Evolutionary conservation across 192 early-diverging fungal genomes (phyloP).

Genomic region (Coemansia sp.): DNA sequence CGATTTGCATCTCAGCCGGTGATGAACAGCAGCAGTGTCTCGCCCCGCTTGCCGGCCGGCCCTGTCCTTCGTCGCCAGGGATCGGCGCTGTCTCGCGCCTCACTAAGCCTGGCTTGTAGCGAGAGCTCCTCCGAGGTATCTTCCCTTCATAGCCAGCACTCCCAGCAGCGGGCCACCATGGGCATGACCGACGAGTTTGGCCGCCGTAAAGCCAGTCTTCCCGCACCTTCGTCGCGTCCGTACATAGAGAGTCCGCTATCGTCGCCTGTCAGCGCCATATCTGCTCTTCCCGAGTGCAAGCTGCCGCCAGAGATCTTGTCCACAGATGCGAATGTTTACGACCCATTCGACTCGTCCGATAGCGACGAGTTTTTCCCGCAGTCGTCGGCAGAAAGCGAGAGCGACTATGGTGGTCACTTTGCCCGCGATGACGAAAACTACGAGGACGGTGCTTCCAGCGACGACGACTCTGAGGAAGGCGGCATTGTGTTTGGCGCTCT

Average conservation of each 20-base stretch:
- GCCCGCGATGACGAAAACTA: constrained; percentile 2
- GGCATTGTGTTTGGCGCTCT: constrained; percentile 37
- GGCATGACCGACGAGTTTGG: constrained; percentile 52
- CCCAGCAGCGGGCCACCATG: constrained; percentile 26
- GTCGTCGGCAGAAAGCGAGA: constrained; percentile 39
- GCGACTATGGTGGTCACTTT: constrained; percentile 33
- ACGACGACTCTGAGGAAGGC: constrained; percentile 24
- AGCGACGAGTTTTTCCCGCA: constrained; percentile 52
- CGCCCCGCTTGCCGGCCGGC: neutral
- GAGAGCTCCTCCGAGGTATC: constrained; percentile 2
- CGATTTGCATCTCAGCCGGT: constrained; percentile 44
- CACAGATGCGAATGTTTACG: constrained; percentile 41
- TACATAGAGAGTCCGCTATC: constrained; percentile 1
- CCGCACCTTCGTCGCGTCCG: neutral
- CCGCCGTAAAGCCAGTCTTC: constrained; percentile 4
- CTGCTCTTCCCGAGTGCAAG: constrained; percentile 13
- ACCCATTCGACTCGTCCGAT: constrained; percentile 50
- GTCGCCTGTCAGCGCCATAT: neutral
- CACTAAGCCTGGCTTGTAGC: constrained; percentile 5
- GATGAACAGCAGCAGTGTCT: constrained; percentile 20
- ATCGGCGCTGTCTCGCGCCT: constrained; percentile 26
- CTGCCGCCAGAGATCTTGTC: constrained; percentile 42
- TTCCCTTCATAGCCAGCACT: constrained; percentile 4
- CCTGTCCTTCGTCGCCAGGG: constrained; percentile 26
- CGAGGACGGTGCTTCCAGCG: neutral